Percentiles rank a stretch among this genome's conserved stretches.
phyloP scores from a whole-genome alignment of 2,329 filamentous ascomycete species.

The Erysiphe pulchra region DNA sequence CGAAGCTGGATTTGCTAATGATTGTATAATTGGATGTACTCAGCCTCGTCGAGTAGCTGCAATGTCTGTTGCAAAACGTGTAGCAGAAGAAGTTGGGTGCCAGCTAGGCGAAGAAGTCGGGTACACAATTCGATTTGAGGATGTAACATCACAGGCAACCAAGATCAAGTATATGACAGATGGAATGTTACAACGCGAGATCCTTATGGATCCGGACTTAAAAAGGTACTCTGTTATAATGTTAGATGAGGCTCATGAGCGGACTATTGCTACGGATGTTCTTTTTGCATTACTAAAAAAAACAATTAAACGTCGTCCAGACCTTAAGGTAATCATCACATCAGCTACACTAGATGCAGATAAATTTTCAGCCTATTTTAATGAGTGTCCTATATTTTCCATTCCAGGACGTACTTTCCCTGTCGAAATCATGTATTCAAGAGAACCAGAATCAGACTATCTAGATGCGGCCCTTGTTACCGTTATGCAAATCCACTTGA shows the following conservation, averaged over 20 bases:
- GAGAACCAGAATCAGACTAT: conserved; percentile 89
- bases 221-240: conserved; percentile 88
- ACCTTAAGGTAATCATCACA: conserved; percentile 87
- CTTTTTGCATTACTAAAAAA: conserved; percentile 88
- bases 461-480: conserved; percentile 83
- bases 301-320: conserved; percentile 58
- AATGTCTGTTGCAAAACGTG: conserved; percentile 93
- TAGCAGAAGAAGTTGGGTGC: conserved; percentile 85
- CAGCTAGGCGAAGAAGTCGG: conserved; percentile 77
- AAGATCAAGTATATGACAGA: conserved; percentile 99
- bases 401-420: conserved; percentile 90
- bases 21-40: conserved; percentile 83
- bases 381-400: conserved; percentile 85
- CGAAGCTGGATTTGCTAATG: conserved; percentile 68
- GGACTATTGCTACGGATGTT: conserved; percentile 87
- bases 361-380: conserved; percentile 92
- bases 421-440: conserved; percentile 84
- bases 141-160: conserved; percentile 65
- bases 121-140: conserved; percentile 94
- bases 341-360: conserved; percentile 91
- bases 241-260: conserved; percentile 93
- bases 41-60: conserved; percentile 92
- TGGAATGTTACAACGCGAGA: conserved; percentile 89
- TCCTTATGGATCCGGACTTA: conserved; percentile 73
- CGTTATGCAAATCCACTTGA: conserved; percentile 94